Base-by-base conservation (phyloP, 1,284 basidiomycete species). In the Boletus sp. region DNA sequence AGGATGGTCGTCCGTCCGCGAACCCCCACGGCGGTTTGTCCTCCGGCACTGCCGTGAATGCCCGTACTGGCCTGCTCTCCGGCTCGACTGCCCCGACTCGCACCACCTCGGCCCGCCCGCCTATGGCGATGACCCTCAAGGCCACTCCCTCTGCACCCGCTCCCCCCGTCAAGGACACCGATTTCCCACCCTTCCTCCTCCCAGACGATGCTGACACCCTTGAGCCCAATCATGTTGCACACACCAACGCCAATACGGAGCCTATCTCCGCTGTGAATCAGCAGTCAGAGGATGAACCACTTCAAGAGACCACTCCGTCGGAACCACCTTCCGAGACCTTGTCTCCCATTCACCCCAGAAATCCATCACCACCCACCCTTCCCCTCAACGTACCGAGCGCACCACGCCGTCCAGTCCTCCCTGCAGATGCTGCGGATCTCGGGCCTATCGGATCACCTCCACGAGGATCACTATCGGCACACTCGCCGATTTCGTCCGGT, bases 401-500 rank as follows among this genome's bases (percentile, higher is more conserved):
- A 65, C 70, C 71, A 61, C 70, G 76, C 65, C 67, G 74, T 66
- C 62, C 74, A 64, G 68, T 68, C 66, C 54, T 65, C 31, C 58
- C 74, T 49, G 54, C 71, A 56, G 75, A 62, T 61, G 69, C 65
- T 63, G 62, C 74, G 49, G 88, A 90, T 69, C 87, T 89, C 63
- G 89, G 89, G 7, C 88, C 89, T 18, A 89, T 92, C 60, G 89
- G 90, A 11, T 89, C 87, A 8, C 88, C 86, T 8, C 85, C 88
- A 20, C 75, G 79, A 75, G 48, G 74, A 62, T 67, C 80, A 72
- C 57, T 80, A 60, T 66, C 77, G n/a, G 76, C 77, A 0, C 78
- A 80, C 7, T 83, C 81, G n/a, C 81, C 81, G 43, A 69, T 85
- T 4, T 78, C 82, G 1, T 86, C 87, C 8, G 85, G 86, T 0